Conservation (phyloP, 2,329 filamentous ascomycete genomes). For the Ceratocystis cacaofunesta region DNA sequence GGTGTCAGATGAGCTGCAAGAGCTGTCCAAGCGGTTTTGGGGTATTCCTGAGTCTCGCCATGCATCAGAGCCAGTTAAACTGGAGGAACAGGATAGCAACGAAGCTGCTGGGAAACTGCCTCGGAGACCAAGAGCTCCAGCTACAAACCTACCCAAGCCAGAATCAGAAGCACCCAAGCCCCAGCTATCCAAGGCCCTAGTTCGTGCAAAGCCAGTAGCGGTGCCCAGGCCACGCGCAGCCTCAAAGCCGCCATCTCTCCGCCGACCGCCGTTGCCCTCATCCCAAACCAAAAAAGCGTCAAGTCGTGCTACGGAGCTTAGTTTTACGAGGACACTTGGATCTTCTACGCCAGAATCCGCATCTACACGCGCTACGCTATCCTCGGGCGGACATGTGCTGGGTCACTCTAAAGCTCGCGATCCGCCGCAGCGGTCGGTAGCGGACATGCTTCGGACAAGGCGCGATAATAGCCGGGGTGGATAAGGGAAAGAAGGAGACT, state of each 20-base stretch:
- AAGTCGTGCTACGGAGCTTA: not conserved
- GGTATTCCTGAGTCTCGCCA: not conserved
- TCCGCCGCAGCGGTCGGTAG: conserved; percentile 15
- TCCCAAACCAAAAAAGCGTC: not conserved
- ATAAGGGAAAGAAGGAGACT: no score
- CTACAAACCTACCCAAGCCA: not conserved
- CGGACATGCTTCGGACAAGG: conserved; percentile 12
- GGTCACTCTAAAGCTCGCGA: not conserved
- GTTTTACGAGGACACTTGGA: conserved; percentile 11
- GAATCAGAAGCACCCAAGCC: not conserved
- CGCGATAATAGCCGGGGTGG: not conserved
- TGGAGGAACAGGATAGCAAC: not conserved
- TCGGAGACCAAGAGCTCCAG: not conserved
- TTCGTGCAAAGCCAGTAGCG: not conserved
- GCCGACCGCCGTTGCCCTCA: not conserved
- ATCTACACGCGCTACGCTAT: not conserved
- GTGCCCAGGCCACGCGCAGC: not conserved
- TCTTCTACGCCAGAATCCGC: not conserved
- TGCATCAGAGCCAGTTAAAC: not conserved
- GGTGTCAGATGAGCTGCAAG: conserved; percentile 42
- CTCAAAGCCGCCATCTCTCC: not conserved
- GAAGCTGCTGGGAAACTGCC: not conserved
- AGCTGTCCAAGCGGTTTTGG: conserved; percentile 31
- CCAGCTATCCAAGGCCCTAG: not conserved
- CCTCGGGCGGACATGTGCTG: not conserved